Evolutionary conservation across 495 filamentous ascomycete species (phyloP).

Genomic region (Patellaria atrata): DNA sequence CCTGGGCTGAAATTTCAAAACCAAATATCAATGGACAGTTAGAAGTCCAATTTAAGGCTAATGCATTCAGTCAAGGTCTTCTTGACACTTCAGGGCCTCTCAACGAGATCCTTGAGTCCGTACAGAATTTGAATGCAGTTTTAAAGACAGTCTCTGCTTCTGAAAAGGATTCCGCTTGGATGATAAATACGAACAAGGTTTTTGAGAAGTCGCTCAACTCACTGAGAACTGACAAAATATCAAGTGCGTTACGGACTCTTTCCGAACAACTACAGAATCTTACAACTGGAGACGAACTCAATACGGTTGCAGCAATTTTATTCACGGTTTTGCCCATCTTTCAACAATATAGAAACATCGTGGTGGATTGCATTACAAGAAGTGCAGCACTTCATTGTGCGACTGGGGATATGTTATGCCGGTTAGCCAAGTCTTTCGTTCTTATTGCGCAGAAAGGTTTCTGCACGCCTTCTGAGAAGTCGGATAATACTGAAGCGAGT

Average conservation of each 20-base stretch:
- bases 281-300: conserved; percentile 2
- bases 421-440: conserved; percentile 58
- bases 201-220: conserved; percentile 5
- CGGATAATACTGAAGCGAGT: conserved; percentile 46
- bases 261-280: conserved; percentile 4
- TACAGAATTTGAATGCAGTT: conserved; percentile 22
- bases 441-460: conserved; percentile 73
- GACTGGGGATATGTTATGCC: conserved; percentile 57
- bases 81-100: conserved; percentile 9
- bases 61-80: no score
- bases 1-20: conserved; percentile 5
- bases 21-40: no score
- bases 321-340: conserved; percentile 58
- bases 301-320: conserved; percentile 31
- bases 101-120: conserved; percentile 22
- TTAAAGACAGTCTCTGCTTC: conserved; percentile 9
- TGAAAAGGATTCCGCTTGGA: conserved; percentile 15
- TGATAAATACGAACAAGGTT: conserved; percentile 16
- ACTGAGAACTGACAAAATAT: conserved; percentile 8
- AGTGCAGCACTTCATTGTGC: conserved; percentile 47
- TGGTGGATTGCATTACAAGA: conserved; percentile 34
- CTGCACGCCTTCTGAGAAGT: conserved; percentile 72
- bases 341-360: conserved; percentile 52
- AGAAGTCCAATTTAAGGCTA: no score
- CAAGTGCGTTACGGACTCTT: neutral